Base-by-base conservation (phyloP, 305 asterid genomes). In the Fraxinus ornus region DNA sequence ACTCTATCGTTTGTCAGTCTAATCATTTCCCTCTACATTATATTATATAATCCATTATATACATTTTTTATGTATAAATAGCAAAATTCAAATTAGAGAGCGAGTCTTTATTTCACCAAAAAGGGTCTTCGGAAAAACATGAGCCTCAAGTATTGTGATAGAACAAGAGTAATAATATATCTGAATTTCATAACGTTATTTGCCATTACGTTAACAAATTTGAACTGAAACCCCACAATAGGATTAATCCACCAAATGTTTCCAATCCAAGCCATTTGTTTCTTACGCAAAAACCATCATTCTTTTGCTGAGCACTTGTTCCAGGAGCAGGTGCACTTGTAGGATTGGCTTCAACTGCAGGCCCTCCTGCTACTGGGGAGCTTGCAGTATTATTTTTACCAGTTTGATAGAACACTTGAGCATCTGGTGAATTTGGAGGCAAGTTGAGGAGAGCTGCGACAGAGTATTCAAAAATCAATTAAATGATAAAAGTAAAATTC, bases 341-440 rank as follows among this genome's bases (percentile, higher is more conserved):
- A 0, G 90, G 86, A 84, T 52, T 86, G 5, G 87, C 57, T 66
- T 39, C 77, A 72, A 72, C 82, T 80, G 32, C 22, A 15, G 5
- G 26, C 90, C 89, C 88, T 80, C 84, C 82, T 2, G 91, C 86
- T 12, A 15, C 7, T n/a, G 95, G 93, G 79, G 88, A 80, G 35
- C 35, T 60, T 8, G 89, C 86, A 79, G 12, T 41, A 30, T 44
- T 68, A 33, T 33, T 33, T 33, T 33, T 35, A 44, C 85, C 89
- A 35, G 79, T 22, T 75, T 89, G 93, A 78, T 91, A 90, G 89
- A 92, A 94, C n/a, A 92, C 78, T 80, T 94, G 94, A 64, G 98
- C 97, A 0, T 92, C 98, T 7, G 97, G 90, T 78, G 98, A 94
- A 83, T 93, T 86, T 0, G 97, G 97, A 62, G 91, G 89, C 91